Evolutionary conservation across 2,329 filamentous ascomycete genomes (phyloP).

Genomic region (Ophiostoma sp.): DNA sequence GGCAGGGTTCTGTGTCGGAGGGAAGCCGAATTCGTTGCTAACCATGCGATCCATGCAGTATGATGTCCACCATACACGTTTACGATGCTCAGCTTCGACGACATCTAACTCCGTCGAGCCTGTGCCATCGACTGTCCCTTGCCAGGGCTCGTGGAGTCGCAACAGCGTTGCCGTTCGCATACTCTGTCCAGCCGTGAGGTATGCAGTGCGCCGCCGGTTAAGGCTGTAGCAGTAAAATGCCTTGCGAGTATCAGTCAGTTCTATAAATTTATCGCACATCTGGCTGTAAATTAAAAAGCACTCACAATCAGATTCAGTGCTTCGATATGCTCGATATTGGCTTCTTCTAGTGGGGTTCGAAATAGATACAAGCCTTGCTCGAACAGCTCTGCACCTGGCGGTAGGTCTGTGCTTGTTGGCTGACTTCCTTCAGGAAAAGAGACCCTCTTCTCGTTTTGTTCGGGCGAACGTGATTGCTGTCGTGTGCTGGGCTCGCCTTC

Average conservation of each 20-base stretch:
- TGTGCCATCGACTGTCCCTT: not conserved
- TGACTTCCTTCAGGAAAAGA: not conserved
- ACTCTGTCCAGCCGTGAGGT: not conserved
- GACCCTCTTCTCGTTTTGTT: not conserved
- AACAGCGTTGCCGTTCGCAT: not conserved
- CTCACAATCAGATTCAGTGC: not conserved
- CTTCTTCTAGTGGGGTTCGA: not conserved
- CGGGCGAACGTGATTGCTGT: not conserved
- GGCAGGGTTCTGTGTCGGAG: not conserved
- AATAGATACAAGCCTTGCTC: not conserved
- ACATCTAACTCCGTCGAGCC: not conserved
- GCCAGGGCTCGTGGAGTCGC: not conserved
- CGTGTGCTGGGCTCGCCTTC: not conserved
- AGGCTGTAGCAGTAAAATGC: constrained; percentile 1
- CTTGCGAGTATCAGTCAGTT: not conserved
- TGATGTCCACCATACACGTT: constrained; percentile 1
- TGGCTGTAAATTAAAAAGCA: too few species aligned
- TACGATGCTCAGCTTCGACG: not conserved
- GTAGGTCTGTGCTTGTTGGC: not conserved
- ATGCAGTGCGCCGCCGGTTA: not conserved
- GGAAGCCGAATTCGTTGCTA: not conserved
- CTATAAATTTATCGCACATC: not conserved
- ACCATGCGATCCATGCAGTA: constrained; percentile 1
- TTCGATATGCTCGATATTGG: not conserved
- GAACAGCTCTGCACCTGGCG: not conserved